phyloP scores from a whole-genome alignment of 176 grass and related monocot species.

The Oryza punctata region DNA sequence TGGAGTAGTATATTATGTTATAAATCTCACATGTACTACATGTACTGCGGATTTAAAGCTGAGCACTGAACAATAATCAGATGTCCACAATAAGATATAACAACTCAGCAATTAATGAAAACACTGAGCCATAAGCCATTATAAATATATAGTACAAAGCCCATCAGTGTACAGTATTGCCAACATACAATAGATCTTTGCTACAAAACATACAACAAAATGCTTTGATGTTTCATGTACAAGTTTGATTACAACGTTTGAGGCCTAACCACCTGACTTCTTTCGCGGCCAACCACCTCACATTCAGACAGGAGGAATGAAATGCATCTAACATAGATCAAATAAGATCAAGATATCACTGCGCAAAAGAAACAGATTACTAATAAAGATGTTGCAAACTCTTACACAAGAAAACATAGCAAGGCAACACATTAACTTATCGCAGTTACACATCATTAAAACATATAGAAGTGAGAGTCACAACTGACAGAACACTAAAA shows the following conservation, averaged over 20 bases:
- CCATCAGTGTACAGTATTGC: constrained; percentile 5
- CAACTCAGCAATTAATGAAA: constrained; percentile 3
- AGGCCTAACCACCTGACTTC: constrained; percentile 25
- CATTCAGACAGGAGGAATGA: constrained; percentile 5
- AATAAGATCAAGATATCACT: constrained; percentile 22
- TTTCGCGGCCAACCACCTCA: constrained; percentile 24
- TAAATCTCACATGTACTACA: too few species aligned
- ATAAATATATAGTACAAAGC: not conserved
- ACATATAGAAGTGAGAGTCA: constrained; percentile 22
- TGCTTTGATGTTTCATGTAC: constrained; percentile 7
- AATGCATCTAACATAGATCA: constrained; percentile 20
- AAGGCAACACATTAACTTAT: constrained; percentile 32
- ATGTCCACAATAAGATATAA: not conserved
- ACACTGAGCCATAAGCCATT: not conserved
- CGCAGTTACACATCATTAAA: not conserved
- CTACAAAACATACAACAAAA: constrained; percentile 8
- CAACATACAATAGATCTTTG: not conserved
- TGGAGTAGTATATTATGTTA: too few species aligned
- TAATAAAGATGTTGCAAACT: not conserved
- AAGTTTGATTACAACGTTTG: not conserved
- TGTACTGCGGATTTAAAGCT: too few species aligned
- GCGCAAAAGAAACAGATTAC: constrained; percentile 29
- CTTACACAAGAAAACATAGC: constrained; percentile 11
- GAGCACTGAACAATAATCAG: constrained; percentile 1
- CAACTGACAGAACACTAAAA: constrained; percentile 21